Percentiles rank a stretch among this genome's conserved stretches.
phyloP scores from a whole-genome alignment of 768 basidiomycete species.

The Cystobasidium ongulense region DNA sequence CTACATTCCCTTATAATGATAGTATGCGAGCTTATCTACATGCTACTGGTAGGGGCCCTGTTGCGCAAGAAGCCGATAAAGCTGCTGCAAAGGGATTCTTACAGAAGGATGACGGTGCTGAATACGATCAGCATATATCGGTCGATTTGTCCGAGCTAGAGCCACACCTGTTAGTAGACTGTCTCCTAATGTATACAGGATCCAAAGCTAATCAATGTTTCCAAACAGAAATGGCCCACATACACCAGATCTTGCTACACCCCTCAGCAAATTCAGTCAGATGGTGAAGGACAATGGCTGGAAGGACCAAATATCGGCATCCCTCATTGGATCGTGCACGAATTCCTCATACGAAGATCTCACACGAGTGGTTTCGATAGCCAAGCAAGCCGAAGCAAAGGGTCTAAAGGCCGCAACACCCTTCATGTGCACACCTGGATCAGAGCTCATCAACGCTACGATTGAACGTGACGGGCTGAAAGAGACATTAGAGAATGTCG shows the following conservation, averaged over 20 bases:
- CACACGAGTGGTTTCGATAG: slow-evolving; percentile 87
- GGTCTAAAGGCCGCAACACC: slow-evolving; percentile 61
- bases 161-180: slow-evolving; percentile 36
- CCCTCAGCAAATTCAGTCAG: slow-evolving; percentile 73
- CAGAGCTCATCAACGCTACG: slow-evolving; percentile 93
- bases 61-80: slow-evolving; percentile 74
- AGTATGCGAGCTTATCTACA: slow-evolving; percentile 82
- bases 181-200: slow-evolving; percentile 58
- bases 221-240: slow-evolving; percentile 70
- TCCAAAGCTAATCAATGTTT: slow-evolving; percentile 66
- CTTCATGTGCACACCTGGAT: slow-evolving; percentile 54
- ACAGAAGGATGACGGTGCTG: slow-evolving; percentile 65
- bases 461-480: slow-evolving; percentile 91
- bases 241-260: slow-evolving; percentile 92
- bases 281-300: slow-evolving; percentile 78
- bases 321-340: slow-evolving; percentile 95
- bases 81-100: slow-evolving; percentile 73
- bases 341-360: slow-evolving; percentile 81
- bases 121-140: slow-evolving; percentile 91
- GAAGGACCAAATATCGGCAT: slow-evolving; percentile 86
- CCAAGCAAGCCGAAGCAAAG: slow-evolving; percentile 73
- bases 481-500: slow-evolving; percentile 64
- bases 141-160: slow-evolving; percentile 49
- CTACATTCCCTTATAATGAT: slow-evolving; percentile 88
- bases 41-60: slow-evolving; percentile 78